Evolutionary conservation across 352 stramenopile species (phyloP), one percentile per base, ranked within the genome.

Genomic region (Pythium biforme): DNA sequence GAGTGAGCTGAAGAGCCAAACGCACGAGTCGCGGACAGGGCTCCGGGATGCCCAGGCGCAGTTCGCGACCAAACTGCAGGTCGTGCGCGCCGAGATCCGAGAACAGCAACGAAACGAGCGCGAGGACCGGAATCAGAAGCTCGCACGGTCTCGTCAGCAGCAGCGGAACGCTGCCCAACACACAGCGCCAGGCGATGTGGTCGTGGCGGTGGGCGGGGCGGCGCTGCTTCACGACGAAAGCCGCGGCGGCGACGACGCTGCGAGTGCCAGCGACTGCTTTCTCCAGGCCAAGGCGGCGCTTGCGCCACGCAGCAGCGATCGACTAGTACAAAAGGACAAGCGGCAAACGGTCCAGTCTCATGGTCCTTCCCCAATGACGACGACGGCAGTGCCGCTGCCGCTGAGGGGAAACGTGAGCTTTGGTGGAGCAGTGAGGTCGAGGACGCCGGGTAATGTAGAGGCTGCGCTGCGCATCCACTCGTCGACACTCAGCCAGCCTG

Each of bases 271-370:
- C 19, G 73, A 84, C 27, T 84, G 71, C 49, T 84, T 86, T 40
- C 63, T 86, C 5, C 76, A 81, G 45, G 72, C 75, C 26, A 83
- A 79, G 63, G 72, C 73, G 0, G 69, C 73, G 0, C 57, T 86
- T 26, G 70, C 75, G 19, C 25, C 62, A 62, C 9, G 62, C 62
- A 2, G 62, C n/a, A 29, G 31, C 45, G 20, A 59, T n/a, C n/a
- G 52, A 25, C 6, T 14, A n/a, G 4, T 20, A 4, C 15, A 55
- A 26, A 41, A 27, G 50, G 3, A 19, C 31, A 15, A 57, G 31
- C 17, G 52, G 27, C 25, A 34, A 34, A 34, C 31, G 31, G 5
- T 34, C 31, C 31, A 34, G 31, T 10, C 5, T 12, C 26, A 55
- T 22, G 37, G 26, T n/a, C n/a, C n/a, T n/a, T n/a, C n/a, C n/a